Conservation (phyloP, 2,329 filamentous ascomycete genomes). For the Xylariales sp. region DNA sequence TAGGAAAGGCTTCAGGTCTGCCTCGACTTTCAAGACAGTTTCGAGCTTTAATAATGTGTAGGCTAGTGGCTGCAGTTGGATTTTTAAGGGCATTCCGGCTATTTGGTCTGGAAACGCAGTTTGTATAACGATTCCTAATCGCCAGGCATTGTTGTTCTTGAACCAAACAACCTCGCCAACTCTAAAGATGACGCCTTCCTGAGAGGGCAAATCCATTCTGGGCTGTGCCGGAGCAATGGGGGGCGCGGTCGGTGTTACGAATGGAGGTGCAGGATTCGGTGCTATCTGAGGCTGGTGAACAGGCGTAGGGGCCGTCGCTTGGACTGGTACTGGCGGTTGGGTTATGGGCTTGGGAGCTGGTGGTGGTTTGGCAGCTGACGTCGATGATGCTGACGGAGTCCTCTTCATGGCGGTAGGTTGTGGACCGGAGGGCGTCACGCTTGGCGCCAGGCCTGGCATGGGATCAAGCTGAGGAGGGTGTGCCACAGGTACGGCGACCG, state of each 20-base stretch:
- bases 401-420: constrained; percentile 8
- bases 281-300: constrained; percentile 1
- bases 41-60: constrained; percentile 32
- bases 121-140: constrained; percentile 37
- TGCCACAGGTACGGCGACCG: not conserved
- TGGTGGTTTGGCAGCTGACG: not conserved
- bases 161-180: constrained; percentile 48
- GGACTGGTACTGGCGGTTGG: constrained; percentile 10
- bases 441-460: not conserved
- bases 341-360: not conserved
- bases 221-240: not conserved
- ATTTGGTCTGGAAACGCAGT: not conserved
- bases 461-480: not conserved
- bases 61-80: constrained; percentile 18
- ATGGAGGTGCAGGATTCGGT: not conserved
- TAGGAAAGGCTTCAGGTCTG: constrained; percentile 44
- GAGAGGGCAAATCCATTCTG: constrained; percentile 10
- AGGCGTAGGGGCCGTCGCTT: constrained; percentile 17
- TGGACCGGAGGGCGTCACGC: not conserved
- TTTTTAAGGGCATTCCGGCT: constrained; percentile 1
- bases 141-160: constrained; percentile 41
- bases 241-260: not conserved
- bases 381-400: constrained; percentile 5
- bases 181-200: constrained; percentile 35
- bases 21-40: constrained; percentile 31